Evolutionary conservation across 2,329 filamentous ascomycete genomes (phyloP).

Genomic region (Talaromyces islandicus): DNA sequence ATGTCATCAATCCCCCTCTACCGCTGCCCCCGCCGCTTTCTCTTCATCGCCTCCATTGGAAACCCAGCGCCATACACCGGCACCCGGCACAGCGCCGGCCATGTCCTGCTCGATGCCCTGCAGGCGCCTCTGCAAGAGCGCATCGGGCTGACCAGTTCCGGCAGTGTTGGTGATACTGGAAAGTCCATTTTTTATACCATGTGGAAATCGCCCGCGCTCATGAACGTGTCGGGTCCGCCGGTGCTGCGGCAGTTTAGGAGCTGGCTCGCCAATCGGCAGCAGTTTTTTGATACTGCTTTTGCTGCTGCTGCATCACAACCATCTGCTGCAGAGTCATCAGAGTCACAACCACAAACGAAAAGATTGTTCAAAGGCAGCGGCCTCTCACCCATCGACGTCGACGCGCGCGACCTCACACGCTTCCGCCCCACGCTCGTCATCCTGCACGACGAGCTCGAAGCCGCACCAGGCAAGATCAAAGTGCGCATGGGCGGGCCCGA

Average conservation of each 20-base stretch:
- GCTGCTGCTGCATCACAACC: neutral
- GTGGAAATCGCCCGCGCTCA: slow-evolving; percentile 67
- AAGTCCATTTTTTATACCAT: slow-evolving; percentile 24
- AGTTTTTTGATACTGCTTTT: slow-evolving; percentile 6
- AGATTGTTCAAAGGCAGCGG: neutral
- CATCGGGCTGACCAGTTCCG: slow-evolving; percentile 42
- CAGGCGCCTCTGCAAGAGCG: slow-evolving; percentile 40
- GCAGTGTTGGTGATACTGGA: slow-evolving; percentile 28
- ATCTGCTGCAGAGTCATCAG: neutral
- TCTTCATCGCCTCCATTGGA: slow-evolving; percentile 81
- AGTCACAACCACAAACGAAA: neutral
- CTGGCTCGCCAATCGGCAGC: slow-evolving; percentile 20
- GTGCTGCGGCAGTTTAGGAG: slow-evolving; percentile 60
- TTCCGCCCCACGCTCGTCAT: slow-evolving; percentile 56
- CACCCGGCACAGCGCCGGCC: slow-evolving; percentile 82
- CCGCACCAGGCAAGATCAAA: slow-evolving; percentile 60
- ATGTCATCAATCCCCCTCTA: slow-evolving; percentile 5
- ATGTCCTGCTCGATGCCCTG: slow-evolving; percentile 64
- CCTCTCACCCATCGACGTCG: slow-evolving; percentile 3
- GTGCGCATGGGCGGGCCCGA: slow-evolving; percentile 54
- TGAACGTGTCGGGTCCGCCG: slow-evolving; percentile 78
- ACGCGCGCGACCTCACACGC: slow-evolving; percentile 10
- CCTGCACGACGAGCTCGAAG: slow-evolving; percentile 84
- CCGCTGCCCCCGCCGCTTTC: slow-evolving; percentile 26
- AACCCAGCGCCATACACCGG: slow-evolving; percentile 66